These are phyloP conservation scores for Blastobotrys muscicola DNA, from an alignment of 805 yeast species.

Conservation along the genomic window DNA sequence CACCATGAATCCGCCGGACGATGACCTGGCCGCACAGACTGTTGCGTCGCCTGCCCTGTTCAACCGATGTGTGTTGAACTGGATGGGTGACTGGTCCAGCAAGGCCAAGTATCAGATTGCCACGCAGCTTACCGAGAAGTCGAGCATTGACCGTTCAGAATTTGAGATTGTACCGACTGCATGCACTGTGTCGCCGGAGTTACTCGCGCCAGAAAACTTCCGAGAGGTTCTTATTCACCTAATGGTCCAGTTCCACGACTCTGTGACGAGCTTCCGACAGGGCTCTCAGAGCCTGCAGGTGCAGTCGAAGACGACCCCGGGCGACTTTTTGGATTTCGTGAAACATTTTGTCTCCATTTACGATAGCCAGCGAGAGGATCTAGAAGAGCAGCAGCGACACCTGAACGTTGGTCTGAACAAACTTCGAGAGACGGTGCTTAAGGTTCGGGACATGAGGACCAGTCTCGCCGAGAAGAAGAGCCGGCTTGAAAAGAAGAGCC, in stretches of 20 bases:
- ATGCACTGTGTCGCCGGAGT: slow-evolving; percentile 10
- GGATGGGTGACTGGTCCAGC: slow-evolving; percentile 80
- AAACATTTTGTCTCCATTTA: slow-evolving; percentile 37
- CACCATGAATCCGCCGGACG: slow-evolving; percentile 50
- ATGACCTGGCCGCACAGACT: slow-evolving; percentile 33
- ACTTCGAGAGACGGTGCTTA: slow-evolving; percentile 64
- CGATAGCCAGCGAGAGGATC: slow-evolving; percentile 33
- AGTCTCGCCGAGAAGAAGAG: slow-evolving; percentile 45
- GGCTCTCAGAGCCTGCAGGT: neutral
- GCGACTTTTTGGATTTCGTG: slow-evolving; percentile 44
- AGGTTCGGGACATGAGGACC: slow-evolving; percentile 51
- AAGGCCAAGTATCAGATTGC: slow-evolving; percentile 45
- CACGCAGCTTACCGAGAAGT: slow-evolving; percentile 27
- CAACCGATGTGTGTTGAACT: slow-evolving; percentile 78
- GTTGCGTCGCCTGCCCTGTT: slow-evolving; percentile 80
- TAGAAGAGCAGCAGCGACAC: slow-evolving; percentile 64
- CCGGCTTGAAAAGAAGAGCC: slow-evolving; percentile 45
- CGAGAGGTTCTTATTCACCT: slow-evolving; percentile 41
- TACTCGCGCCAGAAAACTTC: slow-evolving; percentile 20
- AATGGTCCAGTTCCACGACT: slow-evolving; percentile 39
- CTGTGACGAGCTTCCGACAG: slow-evolving; percentile 13
- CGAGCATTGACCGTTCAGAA: slow-evolving; percentile 47
- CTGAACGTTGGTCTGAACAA: slow-evolving; percentile 65
- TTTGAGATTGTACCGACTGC: slow-evolving; percentile 29
- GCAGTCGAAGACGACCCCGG: slow-evolving; percentile 33